These are phyloP conservation scores for Potentilla sterilis DNA, from an alignment of 306 rosid genomes.

Conservation along the genomic window DNA sequence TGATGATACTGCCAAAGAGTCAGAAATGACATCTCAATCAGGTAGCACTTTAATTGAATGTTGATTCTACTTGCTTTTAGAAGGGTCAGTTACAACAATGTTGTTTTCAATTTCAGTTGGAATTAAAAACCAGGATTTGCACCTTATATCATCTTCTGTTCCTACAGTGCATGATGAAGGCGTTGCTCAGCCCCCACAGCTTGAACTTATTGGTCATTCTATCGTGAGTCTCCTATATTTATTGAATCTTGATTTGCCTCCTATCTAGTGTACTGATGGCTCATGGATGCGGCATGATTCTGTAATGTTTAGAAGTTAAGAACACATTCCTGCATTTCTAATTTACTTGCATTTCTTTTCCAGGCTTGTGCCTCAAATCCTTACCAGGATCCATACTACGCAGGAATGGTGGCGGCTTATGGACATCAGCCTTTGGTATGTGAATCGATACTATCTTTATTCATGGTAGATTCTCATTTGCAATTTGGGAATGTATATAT, in stretches of 20 bases:
- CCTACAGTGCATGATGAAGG: slow-evolving; percentile 53
- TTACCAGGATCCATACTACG: slow-evolving; percentile 79
- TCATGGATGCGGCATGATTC: slow-evolving; percentile 23
- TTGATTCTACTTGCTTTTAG: neutral
- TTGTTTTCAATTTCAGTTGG: slow-evolving; percentile 32
- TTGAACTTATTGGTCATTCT: slow-evolving; percentile 96
- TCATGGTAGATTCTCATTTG: neutral
- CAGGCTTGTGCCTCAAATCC: slow-evolving; percentile 93
- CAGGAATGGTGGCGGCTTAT: slow-evolving; percentile 86
- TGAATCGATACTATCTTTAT: slow-evolving; percentile 6
- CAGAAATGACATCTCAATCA: slow-evolving; percentile 49
- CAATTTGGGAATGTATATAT: neutral
- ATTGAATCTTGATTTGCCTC: neutral
- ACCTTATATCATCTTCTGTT: slow-evolving; percentile 46
- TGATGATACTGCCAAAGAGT: slow-evolving; percentile 61
- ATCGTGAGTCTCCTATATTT: slow-evolving; percentile 50
- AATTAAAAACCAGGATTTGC: slow-evolving; percentile 57
- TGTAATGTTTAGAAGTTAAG: slow-evolving; percentile 16
- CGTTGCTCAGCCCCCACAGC: slow-evolving; percentile 61
- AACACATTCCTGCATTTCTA: slow-evolving; percentile 22
- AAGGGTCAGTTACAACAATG: slow-evolving; percentile 8
- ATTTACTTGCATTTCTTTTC: slow-evolving; percentile 38
- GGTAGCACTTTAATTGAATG: slow-evolving; percentile 43
- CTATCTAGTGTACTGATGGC: neutral
- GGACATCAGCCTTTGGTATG: slow-evolving; percentile 84